Percentiles rank a stretch among this genome's conserved stretches.
Evolutionary conservation across 306 rosid genomes (phyloP).

Genomic region (Cajanus cajan): DNA sequence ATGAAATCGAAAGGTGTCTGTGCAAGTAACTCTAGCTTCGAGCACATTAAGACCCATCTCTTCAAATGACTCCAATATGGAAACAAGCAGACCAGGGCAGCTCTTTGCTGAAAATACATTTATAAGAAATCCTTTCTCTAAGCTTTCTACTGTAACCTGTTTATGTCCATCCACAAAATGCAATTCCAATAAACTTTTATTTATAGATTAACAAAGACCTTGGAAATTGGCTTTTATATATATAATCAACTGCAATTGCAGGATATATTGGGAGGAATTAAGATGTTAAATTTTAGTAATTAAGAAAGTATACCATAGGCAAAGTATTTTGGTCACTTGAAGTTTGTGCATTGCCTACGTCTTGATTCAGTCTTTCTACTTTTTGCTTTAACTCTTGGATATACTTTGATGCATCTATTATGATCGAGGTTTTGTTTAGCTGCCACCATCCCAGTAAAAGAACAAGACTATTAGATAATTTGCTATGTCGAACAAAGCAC

Average conservation of each 20-base stretch:
- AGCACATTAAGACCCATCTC: conserved; percentile 76
- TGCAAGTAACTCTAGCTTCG: conserved; percentile 99
- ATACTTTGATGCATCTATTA: conserved; percentile 87
- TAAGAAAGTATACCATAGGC: conserved; percentile 60
- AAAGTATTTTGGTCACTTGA: conserved; percentile 51
- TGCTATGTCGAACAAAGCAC: neutral
- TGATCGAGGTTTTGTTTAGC: conserved; percentile 72
- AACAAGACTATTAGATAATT: conserved; percentile 12
- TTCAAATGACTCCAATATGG: conserved; percentile 80
- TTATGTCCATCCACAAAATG: conserved; percentile 10
- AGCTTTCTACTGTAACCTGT: conserved; percentile 82
- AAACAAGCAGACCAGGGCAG: conserved; percentile 80
- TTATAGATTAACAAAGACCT: neutral
- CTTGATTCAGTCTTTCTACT: conserved; percentile 78
- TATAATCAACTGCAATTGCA: too few relatives aligned
- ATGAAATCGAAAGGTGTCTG: conserved; percentile 70
- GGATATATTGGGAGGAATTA: neutral
- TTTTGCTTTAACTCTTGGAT: conserved; percentile 80
- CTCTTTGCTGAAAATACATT: conserved; percentile 61
- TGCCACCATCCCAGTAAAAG: conserved; percentile 39
- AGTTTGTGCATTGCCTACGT: conserved; percentile 52
- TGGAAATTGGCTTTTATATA: neutral
- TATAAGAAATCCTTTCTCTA: conserved; percentile 77
- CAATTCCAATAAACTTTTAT: neutral
- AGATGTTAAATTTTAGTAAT: neutral